A percentile compares a stretch with the other conserved stretches of the same genome.
These are phyloP conservation scores for Rhodotorula graminis DNA, from an alignment of 768 basidiomycete genomes.

Conservation along the genomic window DNA sequence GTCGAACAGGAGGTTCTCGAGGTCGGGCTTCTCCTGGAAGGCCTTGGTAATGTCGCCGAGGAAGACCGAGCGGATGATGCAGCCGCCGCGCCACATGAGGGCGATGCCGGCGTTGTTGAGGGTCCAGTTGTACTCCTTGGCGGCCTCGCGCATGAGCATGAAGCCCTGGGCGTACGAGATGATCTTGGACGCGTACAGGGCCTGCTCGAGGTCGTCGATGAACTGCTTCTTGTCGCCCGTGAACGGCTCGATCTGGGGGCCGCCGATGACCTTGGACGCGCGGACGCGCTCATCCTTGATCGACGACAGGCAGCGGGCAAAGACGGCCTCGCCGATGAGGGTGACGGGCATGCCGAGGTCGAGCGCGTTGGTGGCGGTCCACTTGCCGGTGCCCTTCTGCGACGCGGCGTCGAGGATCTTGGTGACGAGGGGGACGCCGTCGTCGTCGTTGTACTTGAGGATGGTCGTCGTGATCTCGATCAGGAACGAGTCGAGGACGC, in stretches of 20 bases:
- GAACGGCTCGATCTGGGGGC: constrained; percentile 89
- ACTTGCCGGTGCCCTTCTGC: constrained; percentile 99
- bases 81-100: constrained; percentile 98
- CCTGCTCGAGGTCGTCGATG: constrained; percentile 98
- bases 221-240: constrained; percentile 97
- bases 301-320: constrained; percentile 93
- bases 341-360: constrained; percentile 85
- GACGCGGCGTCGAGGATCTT: constrained; percentile 96
- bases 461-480: constrained; percentile 95
- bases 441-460: constrained; percentile 92
- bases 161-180: constrained; percentile 81
- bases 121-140: constrained; percentile 82
- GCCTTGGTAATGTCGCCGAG: constrained; percentile 85
- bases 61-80: constrained; percentile 99
- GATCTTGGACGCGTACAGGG: constrained; percentile 97
- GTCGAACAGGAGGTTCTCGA: constrained; percentile 91
- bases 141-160: constrained; percentile 98
- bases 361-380: constrained; percentile 93
- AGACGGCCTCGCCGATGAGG: constrained; percentile 97
- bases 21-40: constrained; percentile 72
- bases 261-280: constrained; percentile 83
- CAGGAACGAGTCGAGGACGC: constrained; percentile 98
- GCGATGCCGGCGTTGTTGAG: constrained; percentile 98
- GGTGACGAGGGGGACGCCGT: constrained; percentile 79
- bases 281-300: constrained; percentile 93